phyloP scores from a whole-genome alignment of 495 filamentous ascomycete genomes.

The Neurospora sp. region DNA sequence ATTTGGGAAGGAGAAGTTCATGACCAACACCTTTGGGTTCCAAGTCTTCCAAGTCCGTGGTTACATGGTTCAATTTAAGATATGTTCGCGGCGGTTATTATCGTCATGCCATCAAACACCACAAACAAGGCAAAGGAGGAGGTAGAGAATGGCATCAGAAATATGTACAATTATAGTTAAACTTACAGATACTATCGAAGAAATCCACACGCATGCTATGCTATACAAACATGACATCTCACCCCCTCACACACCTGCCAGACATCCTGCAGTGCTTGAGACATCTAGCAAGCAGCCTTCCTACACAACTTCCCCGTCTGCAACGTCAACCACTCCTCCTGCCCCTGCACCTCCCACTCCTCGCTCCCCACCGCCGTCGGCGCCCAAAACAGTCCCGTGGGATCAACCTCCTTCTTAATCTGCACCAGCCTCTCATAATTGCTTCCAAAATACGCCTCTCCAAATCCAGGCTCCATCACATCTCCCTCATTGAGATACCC shows the following conservation, averaged over 20 bases:
- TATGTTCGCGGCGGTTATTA: no score
- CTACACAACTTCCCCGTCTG: conserved; percentile 17
- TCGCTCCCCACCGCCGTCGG: conserved; percentile 45
- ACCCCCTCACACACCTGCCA: no score
- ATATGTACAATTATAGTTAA: no score
- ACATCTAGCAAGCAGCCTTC: neutral
- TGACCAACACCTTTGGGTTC: neutral
- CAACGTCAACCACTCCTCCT: conserved; percentile 10
- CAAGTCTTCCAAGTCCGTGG: neutral
- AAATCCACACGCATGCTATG: no score
- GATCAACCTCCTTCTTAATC: conserved; percentile 44
- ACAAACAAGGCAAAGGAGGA: no score
- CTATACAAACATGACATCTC: no score
- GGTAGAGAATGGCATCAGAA: no score
- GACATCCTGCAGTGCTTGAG: no score
- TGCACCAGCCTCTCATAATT: conserved; percentile 33
- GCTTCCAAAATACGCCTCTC: conserved; percentile 48
- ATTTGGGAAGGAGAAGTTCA: neutral
- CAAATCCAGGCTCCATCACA: conserved; percentile 52
- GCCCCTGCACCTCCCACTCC: conserved; percentile 20
- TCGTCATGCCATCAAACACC: no score
- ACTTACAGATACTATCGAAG: no score
- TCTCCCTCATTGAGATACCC: conserved; percentile 44
- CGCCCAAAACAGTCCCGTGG: conserved; percentile 44
- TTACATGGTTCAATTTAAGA: no score